Evolutionary conservation across 805 yeast species (phyloP), one percentile per base, ranked within the genome.

Genomic region (Maudiozyma barnettii): DNA sequence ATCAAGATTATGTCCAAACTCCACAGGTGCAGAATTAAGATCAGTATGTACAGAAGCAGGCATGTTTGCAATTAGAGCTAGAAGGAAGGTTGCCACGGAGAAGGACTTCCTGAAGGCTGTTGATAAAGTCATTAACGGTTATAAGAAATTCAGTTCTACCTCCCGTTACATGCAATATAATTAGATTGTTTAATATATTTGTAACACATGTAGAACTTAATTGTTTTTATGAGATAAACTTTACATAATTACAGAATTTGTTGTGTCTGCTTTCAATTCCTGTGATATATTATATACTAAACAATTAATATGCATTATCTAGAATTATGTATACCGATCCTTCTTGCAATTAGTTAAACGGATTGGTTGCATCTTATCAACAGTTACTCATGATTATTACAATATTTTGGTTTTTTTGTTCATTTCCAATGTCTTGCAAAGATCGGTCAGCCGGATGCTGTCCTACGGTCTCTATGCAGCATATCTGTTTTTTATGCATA

Each of bases 1-100:
- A 61, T 90, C 98, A 19, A 79, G 99, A 65, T 75, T 93, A 62
- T 93, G 99, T 72, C 99, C 99, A 51, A 93, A 95, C 66, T 84
- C 96, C 18, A 93, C 99, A 1, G 99, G 99, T 68, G 99, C 99
- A 3, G 99, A 93, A 72, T 75, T 93, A 59, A 82, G 99, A 65
- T 91, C 98, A 6, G 99, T 93, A 16, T 93, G 99, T 68, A 93
- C 99, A 1, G 99, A 93, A 68, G 99, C 99, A 3, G 99, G 99
- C 60, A 93, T 93, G 99, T 93, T 90, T 74, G 99, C 99, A 41
- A 93, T 93, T 47, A 81, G 99, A 60, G 96, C 98, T 18, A 81
- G 99, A 69, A 79, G 99, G 72, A 93, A 93, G 73, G 96, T 93
- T 39, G 98, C 99, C 36, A 84, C 95, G 23, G 99, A 93, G 67